A percentile compares a stretch with the other conserved stretches of the same genome.
These are phyloP conservation scores for Saccharomyces pastorianus DNA, from an alignment of 1,139 yeast genomes.

Conservation along the genomic window DNA sequence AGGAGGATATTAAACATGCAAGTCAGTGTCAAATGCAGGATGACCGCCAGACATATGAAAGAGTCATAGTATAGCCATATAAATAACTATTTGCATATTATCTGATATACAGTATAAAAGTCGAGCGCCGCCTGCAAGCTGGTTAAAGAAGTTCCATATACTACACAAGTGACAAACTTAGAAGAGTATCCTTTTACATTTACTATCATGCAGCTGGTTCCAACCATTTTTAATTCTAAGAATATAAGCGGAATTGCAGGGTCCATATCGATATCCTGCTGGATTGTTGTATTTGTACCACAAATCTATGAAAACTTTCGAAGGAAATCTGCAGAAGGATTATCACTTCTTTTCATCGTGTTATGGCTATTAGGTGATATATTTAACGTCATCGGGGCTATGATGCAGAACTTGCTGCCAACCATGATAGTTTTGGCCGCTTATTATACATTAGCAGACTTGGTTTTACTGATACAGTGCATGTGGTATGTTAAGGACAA, in stretches of 20 bases:
- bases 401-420: conserved; percentile 79
- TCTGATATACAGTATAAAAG: no score
- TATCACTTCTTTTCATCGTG: conserved; percentile 71
- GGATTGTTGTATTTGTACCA: conserved; percentile 97
- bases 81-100: background rate
- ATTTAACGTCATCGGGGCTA: conserved; percentile 82
- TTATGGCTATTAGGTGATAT: conserved; percentile 88
- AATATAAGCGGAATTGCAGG: conserved; percentile 85
- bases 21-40: background rate
- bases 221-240: conserved; percentile 59
- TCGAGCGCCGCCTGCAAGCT: background rate
- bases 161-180: no score
- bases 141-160: no score
- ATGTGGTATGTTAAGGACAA: conserved; percentile 54
- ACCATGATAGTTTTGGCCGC: conserved; percentile 88
- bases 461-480: conserved; percentile 74
- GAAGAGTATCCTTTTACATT: no score
- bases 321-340: conserved; percentile 78
- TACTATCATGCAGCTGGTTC: conserved; percentile 35
- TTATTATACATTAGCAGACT: conserved; percentile 85
- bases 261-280: conserved; percentile 88
- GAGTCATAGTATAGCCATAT: background rate
- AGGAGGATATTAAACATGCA: background rate
- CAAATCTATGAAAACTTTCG: conserved; percentile 87
- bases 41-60: background rate